phyloP scores from a whole-genome alignment of 345 rosid species.

The Salix suchowensis region DNA sequence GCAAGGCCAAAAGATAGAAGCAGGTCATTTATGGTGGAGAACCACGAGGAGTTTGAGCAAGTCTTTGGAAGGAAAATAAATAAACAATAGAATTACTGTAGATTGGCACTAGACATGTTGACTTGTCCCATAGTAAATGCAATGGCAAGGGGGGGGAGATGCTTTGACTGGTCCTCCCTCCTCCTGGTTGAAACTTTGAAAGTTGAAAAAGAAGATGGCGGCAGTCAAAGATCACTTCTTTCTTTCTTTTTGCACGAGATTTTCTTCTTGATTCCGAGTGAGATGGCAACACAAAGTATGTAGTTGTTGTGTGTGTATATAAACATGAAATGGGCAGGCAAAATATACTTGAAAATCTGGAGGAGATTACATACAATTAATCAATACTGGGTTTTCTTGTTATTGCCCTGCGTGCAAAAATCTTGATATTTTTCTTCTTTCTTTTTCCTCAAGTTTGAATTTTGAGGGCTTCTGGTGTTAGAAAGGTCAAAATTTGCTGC shows the following conservation, averaged over 20 bases:
- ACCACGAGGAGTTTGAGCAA: too few species aligned
- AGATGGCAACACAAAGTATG: too few species aligned
- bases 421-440: too few species aligned
- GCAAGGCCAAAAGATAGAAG: too few species aligned
- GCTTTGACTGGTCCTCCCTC: conserved; percentile 9
- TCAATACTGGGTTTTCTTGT: background rate
- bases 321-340: background rate
- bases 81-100: too few species aligned
- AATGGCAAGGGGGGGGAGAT: background rate
- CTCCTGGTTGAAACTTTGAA: conserved; percentile 13
- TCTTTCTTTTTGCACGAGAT: background rate
- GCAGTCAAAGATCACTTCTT: conserved; percentile 15
- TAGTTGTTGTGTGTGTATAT: background rate
- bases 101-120: too few species aligned
- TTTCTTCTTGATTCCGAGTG: too few species aligned
- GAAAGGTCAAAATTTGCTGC: conserved; percentile 3
- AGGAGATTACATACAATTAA: background rate
- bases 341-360: background rate
- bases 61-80: too few species aligned
- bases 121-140: background rate
- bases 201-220: conserved; percentile 7
- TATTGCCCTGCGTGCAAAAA: too few species aligned
- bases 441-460: background rate
- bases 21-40: too few species aligned
- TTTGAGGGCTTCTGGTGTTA: background rate